Base-by-base conservation (phyloP, 768 basidiomycete genomes). In the Phylloporus sp. region DNA sequence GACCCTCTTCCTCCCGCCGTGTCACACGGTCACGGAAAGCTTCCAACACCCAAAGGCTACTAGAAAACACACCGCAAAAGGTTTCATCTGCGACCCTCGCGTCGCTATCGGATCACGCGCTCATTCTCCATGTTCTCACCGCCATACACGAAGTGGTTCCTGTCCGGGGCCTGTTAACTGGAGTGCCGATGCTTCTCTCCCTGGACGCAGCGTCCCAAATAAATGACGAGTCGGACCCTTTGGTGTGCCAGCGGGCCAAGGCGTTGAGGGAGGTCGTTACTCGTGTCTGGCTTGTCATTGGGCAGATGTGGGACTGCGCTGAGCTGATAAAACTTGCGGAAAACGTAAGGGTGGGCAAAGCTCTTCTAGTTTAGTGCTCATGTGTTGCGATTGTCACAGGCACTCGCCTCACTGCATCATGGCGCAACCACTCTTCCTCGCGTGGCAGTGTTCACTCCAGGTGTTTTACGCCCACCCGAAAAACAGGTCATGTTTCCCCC, bases 121-220 rank as follows among this genome's bases (percentile, higher is more conserved):
- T 84, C 60, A 79, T 92, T 28, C 72, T 87, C 36, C 76, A 80
- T 39, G 76, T 93, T 27, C 76, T 95, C 32, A 76, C 73, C 6
- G 77, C 80, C 4, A 74, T 90, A 24, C 85, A 91, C 45, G 75
- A 85, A 55, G 76, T 85, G 45, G 67, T 90, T n/a, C 92, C 94
- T 1, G 70, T 86, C 24, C 81, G 86, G 36, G 87, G 84, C 3
- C 59, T 95, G 35, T 70, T 93, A 16, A 82, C 84, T 2, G 89
- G 91, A 20, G 70, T 91, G 29, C 93, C 94, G 5, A 93, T 97
- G 90, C 68, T 97, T 24, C 64, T 91, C n/a, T 84, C 88, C 2
- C 67, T 95, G 45, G 81, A 89, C 49, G 67, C 60, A 7, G 80
- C 80, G 10, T 71, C 79, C 4, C 73, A 73, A 29, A 59, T 73